Base-by-base conservation (phyloP, 2,329 filamentous ascomycete genomes). In the Xylaria sp. region DNA sequence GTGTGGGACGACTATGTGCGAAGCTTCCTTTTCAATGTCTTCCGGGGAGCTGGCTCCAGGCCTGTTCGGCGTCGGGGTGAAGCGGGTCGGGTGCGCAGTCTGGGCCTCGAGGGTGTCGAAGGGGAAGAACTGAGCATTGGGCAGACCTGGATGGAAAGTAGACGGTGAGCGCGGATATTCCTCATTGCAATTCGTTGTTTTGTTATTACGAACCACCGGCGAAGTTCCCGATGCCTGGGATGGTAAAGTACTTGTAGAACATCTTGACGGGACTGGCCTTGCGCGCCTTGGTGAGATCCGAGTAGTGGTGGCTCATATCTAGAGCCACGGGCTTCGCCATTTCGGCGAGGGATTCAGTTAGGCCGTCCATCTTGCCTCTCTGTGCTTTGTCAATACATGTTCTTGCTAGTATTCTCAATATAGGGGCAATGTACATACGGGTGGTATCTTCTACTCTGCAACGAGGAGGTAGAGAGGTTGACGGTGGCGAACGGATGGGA, bases 81-180 rank as follows among this genome's bases (percentile, higher is more conserved):
- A 94, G 73, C 92, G 84, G 64, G 88, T 79, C 6, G 91, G 87
- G 63, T 84, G 83, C 37, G 91, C 90, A 62, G 88, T 84, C 65
- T 88, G 86, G 47, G 92, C 90, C 75, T 96, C 91, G 63, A 97
- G 84, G 0, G 91, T 94, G 69, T 97, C 92, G 74, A 89, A 96
- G 7, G 92, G 92, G 70, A 97, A 97, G 76, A 91, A 91, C 59
- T 83, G 82, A 46, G 87, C 80, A 73, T 94, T 88, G 13, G 92
- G 92, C 19, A 96, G 83, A 61, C 91, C 90, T 92, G 64, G 10
- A 42, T 8, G 9, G n/a, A 47, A 44, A 42, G 57, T 42, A 44
- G 9, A 30, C 6, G 16, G 49, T 59, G 13, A 58, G 59, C 11
- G 23, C 34, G 10, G 16, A 54, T 30, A 30, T 30, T 30, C 4